phyloP scores from a whole-genome alignment of 2,329 filamentous ascomycete species.

The Neofusicoccum umdonicola region DNA sequence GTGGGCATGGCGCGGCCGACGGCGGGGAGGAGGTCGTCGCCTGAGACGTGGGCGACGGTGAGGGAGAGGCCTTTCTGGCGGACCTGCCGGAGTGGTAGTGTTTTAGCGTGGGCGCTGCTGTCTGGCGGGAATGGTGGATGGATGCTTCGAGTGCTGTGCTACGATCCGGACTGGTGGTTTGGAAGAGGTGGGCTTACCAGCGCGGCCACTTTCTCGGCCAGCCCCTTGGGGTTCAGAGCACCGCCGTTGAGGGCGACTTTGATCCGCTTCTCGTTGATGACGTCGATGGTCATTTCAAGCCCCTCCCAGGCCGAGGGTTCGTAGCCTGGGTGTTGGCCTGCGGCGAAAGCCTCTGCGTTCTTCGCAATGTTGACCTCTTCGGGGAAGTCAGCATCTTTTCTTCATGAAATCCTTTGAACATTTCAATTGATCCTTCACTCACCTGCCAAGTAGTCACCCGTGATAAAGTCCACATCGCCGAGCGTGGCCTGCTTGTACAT shows the following conservation, averaged over 20 bases:
- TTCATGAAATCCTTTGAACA: no score
- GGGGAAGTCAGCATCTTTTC: slow-evolving; percentile 20
- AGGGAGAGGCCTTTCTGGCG: slow-evolving; percentile 35
- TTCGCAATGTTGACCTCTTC: slow-evolving; percentile 46
- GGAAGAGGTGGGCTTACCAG: slow-evolving; percentile 27
- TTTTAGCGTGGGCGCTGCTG: no score
- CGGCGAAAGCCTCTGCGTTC: slow-evolving; percentile 37
- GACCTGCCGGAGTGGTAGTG: neutral
- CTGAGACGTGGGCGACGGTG: slow-evolving; percentile 46
- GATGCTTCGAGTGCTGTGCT: no score
- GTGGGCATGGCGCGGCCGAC: slow-evolving; percentile 30
- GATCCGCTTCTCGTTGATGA: slow-evolving; percentile 50
- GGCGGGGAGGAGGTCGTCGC: slow-evolving; percentile 44
- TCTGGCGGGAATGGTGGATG: no score
- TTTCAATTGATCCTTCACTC: slow-evolving; percentile 18
- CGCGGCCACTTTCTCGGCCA: slow-evolving; percentile 47
- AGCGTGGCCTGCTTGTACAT: slow-evolving; percentile 35
- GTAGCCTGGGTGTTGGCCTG: slow-evolving; percentile 44
- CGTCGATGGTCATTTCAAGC: slow-evolving; percentile 45
- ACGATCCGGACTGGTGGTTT: no score
- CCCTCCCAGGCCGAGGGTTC: slow-evolving; percentile 51
- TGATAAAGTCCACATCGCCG: slow-evolving; percentile 41
- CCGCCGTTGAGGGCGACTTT: slow-evolving; percentile 59
- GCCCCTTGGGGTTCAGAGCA: slow-evolving; percentile 52
- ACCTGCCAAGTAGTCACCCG: slow-evolving; percentile 41